Conservation (phyloP, 768 basidiomycete genomes). For the Leucocoprinus leucothites region DNA sequence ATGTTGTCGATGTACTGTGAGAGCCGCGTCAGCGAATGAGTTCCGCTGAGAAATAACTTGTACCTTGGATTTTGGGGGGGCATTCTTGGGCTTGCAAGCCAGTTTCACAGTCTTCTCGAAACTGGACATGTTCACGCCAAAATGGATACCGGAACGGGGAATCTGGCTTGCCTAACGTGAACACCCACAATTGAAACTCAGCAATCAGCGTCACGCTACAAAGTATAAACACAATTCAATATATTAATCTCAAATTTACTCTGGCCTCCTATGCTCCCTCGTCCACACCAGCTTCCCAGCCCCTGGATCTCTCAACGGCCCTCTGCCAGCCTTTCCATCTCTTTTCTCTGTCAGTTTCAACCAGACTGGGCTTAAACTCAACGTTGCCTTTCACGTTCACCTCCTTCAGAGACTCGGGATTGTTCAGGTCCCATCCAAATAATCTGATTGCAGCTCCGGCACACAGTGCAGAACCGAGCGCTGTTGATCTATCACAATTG, state of each 20-base stretch:
- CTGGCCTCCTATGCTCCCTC: conserved; percentile 12
- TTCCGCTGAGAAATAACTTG: neutral
- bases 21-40: conserved; percentile 9
- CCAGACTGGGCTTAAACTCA: conserved; percentile 60
- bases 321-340: conserved; percentile 84
- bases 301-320: conserved; percentile 79
- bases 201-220: conserved; percentile 5
- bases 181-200: conserved; percentile 11
- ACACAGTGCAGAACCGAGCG: conserved; percentile 90
- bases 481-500: conserved; percentile 69
- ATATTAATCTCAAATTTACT: neutral
- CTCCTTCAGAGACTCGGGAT: conserved; percentile 77
- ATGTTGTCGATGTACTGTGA: conserved; percentile 92
- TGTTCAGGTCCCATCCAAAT: conserved; percentile 88
- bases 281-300: conserved; percentile 70
- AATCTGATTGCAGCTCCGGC: conserved; percentile 86
- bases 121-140: conserved; percentile 53
- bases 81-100: conserved; percentile 96
- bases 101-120: conserved; percentile 92
- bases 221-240: neutral
- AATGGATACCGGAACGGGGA: neutral
- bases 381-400: conserved; percentile 85
- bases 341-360: conserved; percentile 52
- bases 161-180: conserved; percentile 1
- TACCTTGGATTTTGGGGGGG: conserved; percentile 94